Evolutionary conservation across 352 stramenopile species (phyloP).

Genomic region (Phytophthora pseudosyringae): DNA sequence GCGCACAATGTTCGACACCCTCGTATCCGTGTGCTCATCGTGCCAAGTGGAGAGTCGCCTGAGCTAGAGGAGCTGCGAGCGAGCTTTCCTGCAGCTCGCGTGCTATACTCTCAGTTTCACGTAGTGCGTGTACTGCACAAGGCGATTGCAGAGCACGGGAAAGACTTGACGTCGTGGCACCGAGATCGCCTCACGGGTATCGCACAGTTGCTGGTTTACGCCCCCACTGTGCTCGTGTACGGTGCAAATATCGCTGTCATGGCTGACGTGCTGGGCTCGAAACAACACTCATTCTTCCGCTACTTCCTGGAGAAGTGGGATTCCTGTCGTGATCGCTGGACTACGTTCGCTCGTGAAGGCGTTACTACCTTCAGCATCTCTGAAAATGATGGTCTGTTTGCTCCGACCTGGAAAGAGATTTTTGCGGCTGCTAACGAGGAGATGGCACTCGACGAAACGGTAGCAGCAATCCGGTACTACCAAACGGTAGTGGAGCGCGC

Average conservation of each 20-base stretch:
- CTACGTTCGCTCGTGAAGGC: conserved; percentile 37
- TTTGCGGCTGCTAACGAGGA: conserved; percentile 36
- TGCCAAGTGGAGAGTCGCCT: conserved; percentile 20
- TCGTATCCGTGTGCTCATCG: conserved; percentile 35
- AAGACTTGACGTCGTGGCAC: conserved; percentile 42
- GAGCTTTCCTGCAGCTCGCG: conserved; percentile 31
- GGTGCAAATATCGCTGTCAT: conserved; percentile 34
- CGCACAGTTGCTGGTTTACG: conserved; percentile 40
- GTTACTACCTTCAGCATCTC: conserved; percentile 45
- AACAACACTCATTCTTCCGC: conserved; percentile 36
- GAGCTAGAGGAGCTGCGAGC: conserved; percentile 24
- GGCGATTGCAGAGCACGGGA: conserved; percentile 31
- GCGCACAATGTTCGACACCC: conserved; percentile 29
- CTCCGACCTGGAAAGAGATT: conserved; percentile 33
- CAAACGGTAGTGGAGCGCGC: conserved; percentile 42
- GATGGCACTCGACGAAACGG: conserved; percentile 41
- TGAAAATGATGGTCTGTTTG: conserved; percentile 31
- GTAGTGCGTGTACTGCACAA: conserved; percentile 39
- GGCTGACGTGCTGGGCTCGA: conserved; percentile 34
- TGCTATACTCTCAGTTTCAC: conserved; percentile 49
- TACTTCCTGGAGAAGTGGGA: conserved; percentile 41
- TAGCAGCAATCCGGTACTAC: conserved; percentile 41
- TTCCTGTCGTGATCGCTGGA: conserved; percentile 39
- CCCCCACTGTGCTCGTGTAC: conserved; percentile 35
- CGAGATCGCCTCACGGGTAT: conserved; percentile 43